These are phyloP conservation scores for Pezicula rhizophila DNA, from an alignment of 2,329 filamentous ascomycete species.

Conservation along the genomic window DNA sequence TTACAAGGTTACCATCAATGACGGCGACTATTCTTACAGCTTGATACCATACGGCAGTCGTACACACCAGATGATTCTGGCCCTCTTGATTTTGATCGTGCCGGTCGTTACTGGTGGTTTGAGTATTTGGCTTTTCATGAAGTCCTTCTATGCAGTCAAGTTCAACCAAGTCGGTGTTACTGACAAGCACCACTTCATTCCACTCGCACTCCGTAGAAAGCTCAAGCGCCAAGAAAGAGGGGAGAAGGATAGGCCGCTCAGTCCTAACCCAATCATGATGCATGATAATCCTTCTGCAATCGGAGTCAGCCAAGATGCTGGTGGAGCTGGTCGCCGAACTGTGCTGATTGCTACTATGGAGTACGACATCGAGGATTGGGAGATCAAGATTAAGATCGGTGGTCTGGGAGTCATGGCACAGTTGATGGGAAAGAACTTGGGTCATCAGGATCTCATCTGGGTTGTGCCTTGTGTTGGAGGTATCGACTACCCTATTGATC, in stretches of 20 bases:
- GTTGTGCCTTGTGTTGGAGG: conserved; percentile 56
- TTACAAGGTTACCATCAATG: conserved; percentile 48
- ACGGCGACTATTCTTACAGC: not conserved
- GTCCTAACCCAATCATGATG: not conserved
- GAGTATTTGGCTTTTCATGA: conserved; percentile 49
- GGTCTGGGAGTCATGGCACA: conserved; percentile 65
- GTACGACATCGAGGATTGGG: conserved; percentile 65
- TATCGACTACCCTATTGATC: conserved; percentile 55
- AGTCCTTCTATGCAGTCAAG: conserved; percentile 45
- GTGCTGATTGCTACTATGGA: conserved; percentile 65
- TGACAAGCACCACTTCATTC: not conserved
- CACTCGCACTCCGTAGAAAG: not conserved
- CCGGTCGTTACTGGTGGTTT: conserved; percentile 43
- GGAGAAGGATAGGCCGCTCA: not conserved
- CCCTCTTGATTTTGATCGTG: conserved; percentile 44
- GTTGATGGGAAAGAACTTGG: conserved; percentile 56
- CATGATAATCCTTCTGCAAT: not conserved
- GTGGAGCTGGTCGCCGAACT: conserved; percentile 32
- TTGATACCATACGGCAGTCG: not conserved
- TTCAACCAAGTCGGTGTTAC: conserved; percentile 49
- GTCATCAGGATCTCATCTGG: conserved; percentile 59
- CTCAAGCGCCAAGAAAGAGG: conserved; percentile 12
- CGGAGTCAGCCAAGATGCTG: not conserved
- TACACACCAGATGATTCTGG: conserved; percentile 42
- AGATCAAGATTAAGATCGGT: conserved; percentile 64